A percentile compares a stretch with the other conserved stretches of the same genome.
Evolutionary conservation across 768 basidiomycete species (phyloP).

Genomic region (Xerocomellus chrysenteron): DNA sequence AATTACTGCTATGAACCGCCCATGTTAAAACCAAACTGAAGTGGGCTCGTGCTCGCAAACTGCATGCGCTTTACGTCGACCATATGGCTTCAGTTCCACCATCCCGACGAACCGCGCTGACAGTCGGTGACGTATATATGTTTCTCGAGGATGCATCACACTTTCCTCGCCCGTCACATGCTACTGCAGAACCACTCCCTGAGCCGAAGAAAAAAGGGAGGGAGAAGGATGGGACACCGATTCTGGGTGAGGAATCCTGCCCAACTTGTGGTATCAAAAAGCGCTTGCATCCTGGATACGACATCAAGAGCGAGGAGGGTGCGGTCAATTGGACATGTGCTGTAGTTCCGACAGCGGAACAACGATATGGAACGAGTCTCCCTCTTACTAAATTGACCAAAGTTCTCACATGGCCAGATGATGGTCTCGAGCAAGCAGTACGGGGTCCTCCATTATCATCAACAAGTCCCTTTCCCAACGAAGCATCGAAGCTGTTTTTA

Average conservation of each 20-base stretch:
- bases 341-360: constrained; percentile 23
- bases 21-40: constrained; percentile 18
- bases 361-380: constrained; percentile 15
- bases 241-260: constrained; percentile 24
- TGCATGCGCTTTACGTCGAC: constrained; percentile 40
- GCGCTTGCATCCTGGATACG: constrained; percentile 25
- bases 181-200: constrained; percentile 1
- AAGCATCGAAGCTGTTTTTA: constrained; percentile 1
- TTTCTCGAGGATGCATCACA: constrained; percentile 44
- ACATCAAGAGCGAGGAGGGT: constrained; percentile 21
- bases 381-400: constrained; percentile 21
- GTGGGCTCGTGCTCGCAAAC: constrained; percentile 47
- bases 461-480: constrained; percentile 2
- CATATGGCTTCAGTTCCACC: constrained; percentile 20
- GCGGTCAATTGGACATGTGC: constrained; percentile 22
- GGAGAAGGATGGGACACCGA: constrained; percentile 23
- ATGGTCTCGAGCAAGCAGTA: constrained; percentile 18
- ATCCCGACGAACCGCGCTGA: constrained; percentile 27
- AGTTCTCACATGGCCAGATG: constrained; percentile 11
- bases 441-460: constrained; percentile 3
- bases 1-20: not conserved
- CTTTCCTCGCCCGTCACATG: constrained; percentile 34
- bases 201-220: constrained; percentile 28
- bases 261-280: constrained; percentile 31
- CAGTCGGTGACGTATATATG: constrained; percentile 42